Evolutionary conservation across 345 rosid genomes (phyloP).

Genomic region (Pugionium dolabratum): DNA sequence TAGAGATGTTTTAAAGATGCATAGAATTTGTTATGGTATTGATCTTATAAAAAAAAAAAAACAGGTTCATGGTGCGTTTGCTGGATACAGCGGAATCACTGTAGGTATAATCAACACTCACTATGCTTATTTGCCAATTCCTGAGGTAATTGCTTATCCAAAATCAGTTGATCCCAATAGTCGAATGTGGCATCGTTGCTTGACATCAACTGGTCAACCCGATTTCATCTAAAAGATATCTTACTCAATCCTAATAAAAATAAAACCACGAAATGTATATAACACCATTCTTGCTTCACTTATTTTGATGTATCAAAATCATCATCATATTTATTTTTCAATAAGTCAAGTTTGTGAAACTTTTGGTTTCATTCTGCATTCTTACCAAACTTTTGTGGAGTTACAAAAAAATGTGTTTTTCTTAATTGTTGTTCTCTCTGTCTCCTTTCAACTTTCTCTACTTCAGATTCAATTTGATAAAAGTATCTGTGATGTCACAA

Average conservation of each 20-base stretch:
- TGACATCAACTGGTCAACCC: slow-evolving; percentile 96
- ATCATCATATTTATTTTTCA: slow-evolving; percentile 5
- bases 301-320: slow-evolving; percentile 22
- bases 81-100: slow-evolving; percentile 94
- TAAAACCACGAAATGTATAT: slow-evolving; percentile 20
- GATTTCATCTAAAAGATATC: slow-evolving; percentile 56
- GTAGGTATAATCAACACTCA: slow-evolving; percentile 96
- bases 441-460: slow-evolving; percentile 11
- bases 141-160: slow-evolving; percentile 87
- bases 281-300: slow-evolving; percentile 30
- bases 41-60: neutral
- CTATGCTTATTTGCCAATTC: slow-evolving; percentile 88
- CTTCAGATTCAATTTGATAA: neutral
- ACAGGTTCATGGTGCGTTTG: slow-evolving; percentile 98
- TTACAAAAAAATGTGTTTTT: neutral
- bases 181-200: slow-evolving; percentile 99
- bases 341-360: slow-evolving; percentile 7
- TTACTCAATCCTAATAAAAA: neutral
- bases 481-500: neutral
- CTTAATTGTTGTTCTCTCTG: neutral
- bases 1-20: no score
- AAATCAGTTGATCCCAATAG: slow-evolving; percentile 92
- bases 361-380: neutral
- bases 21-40: neutral
- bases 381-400: slow-evolving; percentile 18